Evolutionary conservation across 352 stramenopile species (phyloP).

Genomic region (Globisporangium cystogenes): DNA sequence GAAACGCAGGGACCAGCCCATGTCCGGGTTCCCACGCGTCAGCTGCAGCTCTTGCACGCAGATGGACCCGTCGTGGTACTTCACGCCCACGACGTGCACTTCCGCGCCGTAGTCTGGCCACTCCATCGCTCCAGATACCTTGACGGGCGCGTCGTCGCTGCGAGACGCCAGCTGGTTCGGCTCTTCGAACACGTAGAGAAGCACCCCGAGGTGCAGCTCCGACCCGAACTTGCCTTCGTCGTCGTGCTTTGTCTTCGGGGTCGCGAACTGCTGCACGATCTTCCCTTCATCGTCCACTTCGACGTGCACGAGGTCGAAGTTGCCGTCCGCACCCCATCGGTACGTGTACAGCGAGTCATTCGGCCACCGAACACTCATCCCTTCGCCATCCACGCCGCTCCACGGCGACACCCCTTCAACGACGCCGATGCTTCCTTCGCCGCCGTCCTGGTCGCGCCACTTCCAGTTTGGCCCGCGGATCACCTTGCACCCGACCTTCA

Average conservation of each 20-base stretch:
- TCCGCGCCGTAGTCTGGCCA: slow-evolving; percentile 81
- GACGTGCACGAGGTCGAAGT: slow-evolving; percentile 83
- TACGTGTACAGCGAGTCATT: slow-evolving; percentile 89
- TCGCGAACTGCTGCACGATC: slow-evolving; percentile 63
- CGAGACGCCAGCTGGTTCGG: background rate
- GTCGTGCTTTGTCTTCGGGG: slow-evolving; percentile 61
- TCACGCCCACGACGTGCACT: slow-evolving; percentile 55
- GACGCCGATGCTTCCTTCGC: slow-evolving; percentile 73
- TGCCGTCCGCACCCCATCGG: slow-evolving; percentile 82
- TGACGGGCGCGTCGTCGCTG: slow-evolving; percentile 14
- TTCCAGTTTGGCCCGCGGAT: slow-evolving; percentile 90
- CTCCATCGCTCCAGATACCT: slow-evolving; percentile 64
- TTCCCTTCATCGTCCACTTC: slow-evolving; percentile 77
- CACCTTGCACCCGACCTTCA: slow-evolving; percentile 82
- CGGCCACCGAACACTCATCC: slow-evolving; percentile 86
- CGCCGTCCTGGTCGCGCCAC: slow-evolving; percentile 86
- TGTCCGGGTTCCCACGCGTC: slow-evolving; percentile 73
- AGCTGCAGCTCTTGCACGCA: slow-evolving; percentile 80
- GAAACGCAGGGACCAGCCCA: slow-evolving; percentile 87
- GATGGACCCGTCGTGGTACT: slow-evolving; percentile 47
- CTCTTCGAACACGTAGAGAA: slow-evolving; percentile 60
- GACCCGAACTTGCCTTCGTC: slow-evolving; percentile 73
- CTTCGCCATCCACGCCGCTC: slow-evolving; percentile 86
- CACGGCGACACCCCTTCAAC: slow-evolving; percentile 84
- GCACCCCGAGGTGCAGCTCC: slow-evolving; percentile 72